Evolutionary conservation across 306 rosid genomes (phyloP).

Genomic region (Casuarina glauca): DNA sequence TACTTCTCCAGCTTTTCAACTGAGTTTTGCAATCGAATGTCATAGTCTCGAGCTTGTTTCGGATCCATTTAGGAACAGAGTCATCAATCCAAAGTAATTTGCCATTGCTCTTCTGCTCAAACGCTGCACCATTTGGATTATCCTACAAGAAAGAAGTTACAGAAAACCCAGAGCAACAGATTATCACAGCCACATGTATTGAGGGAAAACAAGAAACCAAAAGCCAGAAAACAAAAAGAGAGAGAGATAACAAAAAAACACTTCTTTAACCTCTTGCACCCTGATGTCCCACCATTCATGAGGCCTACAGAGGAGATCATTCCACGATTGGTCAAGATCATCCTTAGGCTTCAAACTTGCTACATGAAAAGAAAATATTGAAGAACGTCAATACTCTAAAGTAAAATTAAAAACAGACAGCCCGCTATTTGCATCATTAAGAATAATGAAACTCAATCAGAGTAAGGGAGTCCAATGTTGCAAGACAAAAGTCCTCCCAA

Average conservation of each 20-base stretch:
- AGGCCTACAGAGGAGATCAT: background rate
- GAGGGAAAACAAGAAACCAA: background rate
- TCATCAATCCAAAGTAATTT: background rate
- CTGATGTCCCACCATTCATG: constrained; percentile 13
- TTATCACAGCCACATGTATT: background rate
- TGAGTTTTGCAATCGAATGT: constrained; percentile 35
- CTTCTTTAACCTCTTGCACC: constrained; percentile 13
- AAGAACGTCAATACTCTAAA: too few relatives aligned
- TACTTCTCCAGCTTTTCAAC: constrained; percentile 28
- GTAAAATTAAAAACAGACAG: too few relatives aligned
- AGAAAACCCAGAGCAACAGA: background rate
- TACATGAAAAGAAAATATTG: background rate
- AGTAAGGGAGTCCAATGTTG: background rate
- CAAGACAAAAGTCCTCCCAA: too few relatives aligned
- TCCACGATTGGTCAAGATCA: constrained; percentile 8
- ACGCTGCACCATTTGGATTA: constrained; percentile 7
- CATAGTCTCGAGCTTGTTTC: constrained; percentile 19
- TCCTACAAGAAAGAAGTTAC: background rate
- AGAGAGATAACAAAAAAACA: background rate
- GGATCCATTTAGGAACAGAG: constrained; percentile 15
- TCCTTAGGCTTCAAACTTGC: background rate
- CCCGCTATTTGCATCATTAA: background rate
- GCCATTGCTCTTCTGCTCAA: constrained; percentile 4
- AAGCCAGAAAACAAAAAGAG: background rate
- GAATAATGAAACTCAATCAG: too few relatives aligned